Evolutionary conservation across 306 rosid genomes (phyloP).

Genomic region (Sindora glabra): DNA sequence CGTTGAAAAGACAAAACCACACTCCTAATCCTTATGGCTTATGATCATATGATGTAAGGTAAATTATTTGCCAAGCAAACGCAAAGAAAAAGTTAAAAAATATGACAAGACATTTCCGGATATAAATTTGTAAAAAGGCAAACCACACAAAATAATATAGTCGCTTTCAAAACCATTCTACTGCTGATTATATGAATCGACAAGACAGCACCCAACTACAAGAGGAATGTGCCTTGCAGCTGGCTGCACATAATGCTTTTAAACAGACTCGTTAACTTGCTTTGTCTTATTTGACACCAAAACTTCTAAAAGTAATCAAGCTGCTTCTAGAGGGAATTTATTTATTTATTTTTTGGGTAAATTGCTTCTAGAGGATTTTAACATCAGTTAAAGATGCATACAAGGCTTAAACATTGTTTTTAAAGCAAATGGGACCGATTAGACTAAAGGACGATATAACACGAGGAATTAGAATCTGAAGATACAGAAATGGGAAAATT

Average conservation of each 20-base stretch:
- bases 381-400: too few species aligned
- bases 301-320: not conserved
- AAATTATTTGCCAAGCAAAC: too few species aligned
- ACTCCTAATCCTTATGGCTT: too few species aligned
- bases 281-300: not conserved
- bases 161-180: not conserved
- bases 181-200: not conserved
- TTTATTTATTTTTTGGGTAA: too few species aligned
- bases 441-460: not conserved
- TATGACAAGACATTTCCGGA: too few species aligned
- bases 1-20: too few species aligned
- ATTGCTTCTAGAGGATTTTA: too few species aligned
- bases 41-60: too few species aligned
- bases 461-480: constrained; percentile 6
- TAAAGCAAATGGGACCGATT: not conserved
- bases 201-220: not conserved
- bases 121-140: too few species aligned
- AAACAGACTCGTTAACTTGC: not conserved
- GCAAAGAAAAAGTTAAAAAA: too few species aligned
- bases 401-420: not conserved
- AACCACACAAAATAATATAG: not conserved
- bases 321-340: too few species aligned
- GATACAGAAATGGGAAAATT: not conserved
- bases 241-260: not conserved
- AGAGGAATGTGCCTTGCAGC: not conserved